phyloP scores from a whole-genome alignment of 2,329 filamentous ascomycete genomes.

The Waltergamsia citrina region DNA sequence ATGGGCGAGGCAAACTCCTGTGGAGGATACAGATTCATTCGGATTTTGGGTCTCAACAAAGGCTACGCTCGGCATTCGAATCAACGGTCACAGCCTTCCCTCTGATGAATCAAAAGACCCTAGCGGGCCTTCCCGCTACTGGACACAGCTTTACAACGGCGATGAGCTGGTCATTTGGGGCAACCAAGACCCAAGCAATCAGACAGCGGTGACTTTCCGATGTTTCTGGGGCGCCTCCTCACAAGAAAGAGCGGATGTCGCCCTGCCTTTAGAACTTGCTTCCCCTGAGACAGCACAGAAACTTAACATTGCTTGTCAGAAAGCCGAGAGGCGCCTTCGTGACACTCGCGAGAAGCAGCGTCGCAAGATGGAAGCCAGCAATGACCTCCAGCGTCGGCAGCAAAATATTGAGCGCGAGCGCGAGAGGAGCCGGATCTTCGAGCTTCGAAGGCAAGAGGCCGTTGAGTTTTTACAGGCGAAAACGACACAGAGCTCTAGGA shows the following conservation, averaged over 20 bases:
- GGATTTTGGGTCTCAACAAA: slow-evolving; percentile 73
- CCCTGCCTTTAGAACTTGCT: slow-evolving; percentile 21
- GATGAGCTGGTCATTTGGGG: slow-evolving; percentile 70
- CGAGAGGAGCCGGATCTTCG: slow-evolving; percentile 39
- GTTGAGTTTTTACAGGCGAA: slow-evolving; percentile 23
- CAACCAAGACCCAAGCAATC: slow-evolving; percentile 25
- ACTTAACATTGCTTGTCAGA: slow-evolving; percentile 38
- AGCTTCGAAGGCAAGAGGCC: slow-evolving; percentile 35
- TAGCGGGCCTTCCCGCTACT: slow-evolving; percentile 43
- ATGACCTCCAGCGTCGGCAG: slow-evolving; percentile 32
- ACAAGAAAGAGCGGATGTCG: slow-evolving; percentile 16
- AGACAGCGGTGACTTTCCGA: slow-evolving; percentile 39
- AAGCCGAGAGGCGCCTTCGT: slow-evolving; percentile 33
- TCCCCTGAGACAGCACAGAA: slow-evolving; percentile 26
- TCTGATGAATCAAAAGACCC: slow-evolving; percentile 46
- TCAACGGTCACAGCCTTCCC: slow-evolving; percentile 63
- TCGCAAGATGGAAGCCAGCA: slow-evolving; percentile 30
- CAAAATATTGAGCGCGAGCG: slow-evolving; percentile 34
- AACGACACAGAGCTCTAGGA: slow-evolving; percentile 4
- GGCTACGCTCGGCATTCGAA: slow-evolving; percentile 61
- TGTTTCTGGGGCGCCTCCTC: slow-evolving; percentile 50
- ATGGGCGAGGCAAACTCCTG: slow-evolving; percentile 22
- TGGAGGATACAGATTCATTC: slow-evolving; percentile 41
- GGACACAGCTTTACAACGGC: slow-evolving; percentile 65
- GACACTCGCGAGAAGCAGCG: slow-evolving; percentile 27